Conservation (phyloP, 2,329 filamentous ascomycete species). For the Calycina marina region DNA sequence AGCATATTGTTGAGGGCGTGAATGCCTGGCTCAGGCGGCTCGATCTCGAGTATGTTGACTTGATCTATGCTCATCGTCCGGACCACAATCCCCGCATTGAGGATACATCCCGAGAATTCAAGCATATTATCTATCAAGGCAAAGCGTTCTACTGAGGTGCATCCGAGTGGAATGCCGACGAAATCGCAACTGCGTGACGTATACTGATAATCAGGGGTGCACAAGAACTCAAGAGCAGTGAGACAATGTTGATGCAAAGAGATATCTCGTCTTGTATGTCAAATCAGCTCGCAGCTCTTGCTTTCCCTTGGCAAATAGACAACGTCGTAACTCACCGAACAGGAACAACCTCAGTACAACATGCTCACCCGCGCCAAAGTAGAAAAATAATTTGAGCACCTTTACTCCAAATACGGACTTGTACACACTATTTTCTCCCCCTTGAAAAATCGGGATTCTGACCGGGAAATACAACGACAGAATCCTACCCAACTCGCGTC, state of each 20-base stretch:
- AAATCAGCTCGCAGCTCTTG: too few relatives aligned
- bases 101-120: slow-evolving; percentile 56
- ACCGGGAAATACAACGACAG: slow-evolving; percentile 55
- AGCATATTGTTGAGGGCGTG: slow-evolving; percentile 55
- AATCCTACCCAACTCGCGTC: slow-evolving; percentile 42
- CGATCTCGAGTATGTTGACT: slow-evolving; percentile 46
- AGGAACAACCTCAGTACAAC: slow-evolving; percentile 56
- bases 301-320: too few relatives aligned
- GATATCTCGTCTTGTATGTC: too few relatives aligned
- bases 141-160: slow-evolving; percentile 61
- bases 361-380: slow-evolving; percentile 45
- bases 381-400: slow-evolving; percentile 45
- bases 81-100: slow-evolving; percentile 56
- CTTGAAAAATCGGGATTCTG: slow-evolving; percentile 42
- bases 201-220: slow-evolving; percentile 44
- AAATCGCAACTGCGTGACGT: slow-evolving; percentile 48
- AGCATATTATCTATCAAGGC: slow-evolving; percentile 51
- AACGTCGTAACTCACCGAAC: too few relatives aligned
- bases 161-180: slow-evolving; percentile 50
- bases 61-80: slow-evolving; percentile 55
- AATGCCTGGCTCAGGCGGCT: slow-evolving; percentile 39
- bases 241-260: too few relatives aligned
- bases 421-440: slow-evolving; percentile 51
- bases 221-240: too few relatives aligned
- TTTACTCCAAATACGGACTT: slow-evolving; percentile 44